Base-by-base conservation (phyloP, 768 basidiomycete species). In the Leccinum rimulosum region DNA sequence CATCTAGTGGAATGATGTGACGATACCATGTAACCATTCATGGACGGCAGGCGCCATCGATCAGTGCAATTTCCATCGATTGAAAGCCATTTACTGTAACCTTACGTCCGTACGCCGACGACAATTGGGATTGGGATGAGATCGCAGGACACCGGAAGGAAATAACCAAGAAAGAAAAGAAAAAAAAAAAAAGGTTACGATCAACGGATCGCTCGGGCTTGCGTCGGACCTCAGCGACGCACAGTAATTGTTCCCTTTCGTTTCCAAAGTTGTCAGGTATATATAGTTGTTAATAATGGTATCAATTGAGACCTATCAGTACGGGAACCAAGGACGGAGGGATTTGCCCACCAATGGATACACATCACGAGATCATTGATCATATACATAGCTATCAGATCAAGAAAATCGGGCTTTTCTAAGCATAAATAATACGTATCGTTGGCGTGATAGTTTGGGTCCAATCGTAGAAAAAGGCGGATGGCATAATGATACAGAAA, bases 401-500 rank as follows among this genome's bases (percentile, higher is more conserved):
- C 65, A 70, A 68, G 61, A 66, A 43, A 68, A 65, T 25, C 47
- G 52, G 45, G 15, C 40, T 52, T 68, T 68, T 60, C 58, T 49
- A 49, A 56, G 9, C 17, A 63, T 70, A 71, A 69, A 69, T 45
- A 45, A 45, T 69, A 68, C 15, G 50, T 54, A 52, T 48, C 49
- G n/a, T 43, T 43, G 40, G 17, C 40, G 50, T 61, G 56, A 52
- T 60, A 48, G 54, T 53, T 50, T 33, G 27, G 28, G 55, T 68
- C 61, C 63, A 45, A 55, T 58, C 30, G 54, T 45, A 45, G 43
- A 22, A 43, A 43, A 11, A 71, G 51, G 61, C 62, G 60, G 59
- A 52, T 62, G 68, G 43, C 58, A 68, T 68, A 52, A 50, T 51
- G 52, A 70, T 73, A 72, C 63, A 73, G 61, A 62, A 61, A 71